Base-by-base conservation (phyloP, 2,329 filamentous ascomycete species). In the Aureobasidium sp. region DNA sequence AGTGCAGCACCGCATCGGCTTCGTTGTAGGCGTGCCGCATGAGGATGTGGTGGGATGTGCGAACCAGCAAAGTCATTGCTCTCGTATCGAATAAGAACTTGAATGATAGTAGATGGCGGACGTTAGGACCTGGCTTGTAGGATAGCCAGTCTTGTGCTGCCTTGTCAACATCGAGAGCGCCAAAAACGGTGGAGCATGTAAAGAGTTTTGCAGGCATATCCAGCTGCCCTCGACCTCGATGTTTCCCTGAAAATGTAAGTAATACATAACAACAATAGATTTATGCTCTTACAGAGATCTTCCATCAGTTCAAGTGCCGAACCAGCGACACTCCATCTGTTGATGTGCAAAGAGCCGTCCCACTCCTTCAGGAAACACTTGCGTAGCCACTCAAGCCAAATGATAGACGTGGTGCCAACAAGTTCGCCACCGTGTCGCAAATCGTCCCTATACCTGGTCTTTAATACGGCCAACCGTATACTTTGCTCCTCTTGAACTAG, bases 11-110 rank as follows among this genome's bases (percentile, higher is more conserved):
- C 5, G 62, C 59, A 11, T 55, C 39, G 15, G 62, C 64, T 45
- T 63, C 63, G 47, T 61, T 63, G 47, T 45, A 61, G n/a, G 64
- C 63, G 7, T 45, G 39, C 3, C 67, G 90, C 93, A 97, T 97
- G 16, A 83, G 83, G 0, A 89, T 85, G 68, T 94, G 91, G 70
- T 96, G 97, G 69, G 96, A 86, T 4, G 90, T 85, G 21, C 93
- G 86, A 72, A 97, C 97, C 71, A 91, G 96, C 0, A 85, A 86
- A 3, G 96, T 87, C 3, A 96, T 76, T 1, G 85, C 84, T 0
- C 86, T 81, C 0, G 86, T 81, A 25, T 82, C 85, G 68, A 97
- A 96, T 0, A 97, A 79, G 69, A 88, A 95, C 0, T 90, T 85
- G 65, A 88, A 90, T 63, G 91, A 86, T 3, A 97, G 77, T 0